Evolutionary conservation across 305 asterid species (phyloP).

Genomic region (Petunia hybrid): DNA sequence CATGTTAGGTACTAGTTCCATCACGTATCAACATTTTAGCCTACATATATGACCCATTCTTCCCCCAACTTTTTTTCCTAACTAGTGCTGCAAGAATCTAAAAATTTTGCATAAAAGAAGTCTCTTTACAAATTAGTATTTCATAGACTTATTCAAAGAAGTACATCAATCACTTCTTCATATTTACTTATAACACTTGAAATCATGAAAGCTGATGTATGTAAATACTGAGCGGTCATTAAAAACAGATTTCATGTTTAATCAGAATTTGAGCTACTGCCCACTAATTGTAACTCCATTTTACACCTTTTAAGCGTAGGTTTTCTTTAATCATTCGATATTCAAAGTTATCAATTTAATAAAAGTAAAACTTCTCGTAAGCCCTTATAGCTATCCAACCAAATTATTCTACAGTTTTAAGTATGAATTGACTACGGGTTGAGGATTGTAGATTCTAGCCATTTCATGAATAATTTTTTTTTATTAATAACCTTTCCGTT

Average conservation of each 20-base stretch:
- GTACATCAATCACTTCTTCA: background rate
- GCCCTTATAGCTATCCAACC: no score
- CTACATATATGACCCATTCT: background rate
- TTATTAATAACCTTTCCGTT: no score
- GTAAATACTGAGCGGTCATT: background rate
- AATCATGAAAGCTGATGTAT: background rate
- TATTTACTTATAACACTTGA: background rate
- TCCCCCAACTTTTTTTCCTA: background rate
- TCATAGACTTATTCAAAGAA: background rate
- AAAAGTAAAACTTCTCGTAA: no score
- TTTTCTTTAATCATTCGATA: no score
- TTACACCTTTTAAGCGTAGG: background rate
- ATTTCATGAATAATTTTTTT: no score
- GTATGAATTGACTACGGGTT: no score
- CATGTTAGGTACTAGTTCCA: conserved; percentile 24
- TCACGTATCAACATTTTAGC: conserved; percentile 8
- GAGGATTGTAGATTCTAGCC: no score
- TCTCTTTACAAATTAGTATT: background rate
- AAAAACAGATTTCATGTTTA: background rate
- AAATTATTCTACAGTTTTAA: no score
- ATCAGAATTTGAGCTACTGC: background rate
- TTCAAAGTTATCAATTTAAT: no score
- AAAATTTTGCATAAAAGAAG: background rate
- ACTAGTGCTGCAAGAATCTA: background rate
- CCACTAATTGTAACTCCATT: background rate